These are phyloP conservation scores for Fusarium brevicatenulatum DNA, from an alignment of 2,329 filamentous ascomycete genomes.

Conservation along the genomic window DNA sequence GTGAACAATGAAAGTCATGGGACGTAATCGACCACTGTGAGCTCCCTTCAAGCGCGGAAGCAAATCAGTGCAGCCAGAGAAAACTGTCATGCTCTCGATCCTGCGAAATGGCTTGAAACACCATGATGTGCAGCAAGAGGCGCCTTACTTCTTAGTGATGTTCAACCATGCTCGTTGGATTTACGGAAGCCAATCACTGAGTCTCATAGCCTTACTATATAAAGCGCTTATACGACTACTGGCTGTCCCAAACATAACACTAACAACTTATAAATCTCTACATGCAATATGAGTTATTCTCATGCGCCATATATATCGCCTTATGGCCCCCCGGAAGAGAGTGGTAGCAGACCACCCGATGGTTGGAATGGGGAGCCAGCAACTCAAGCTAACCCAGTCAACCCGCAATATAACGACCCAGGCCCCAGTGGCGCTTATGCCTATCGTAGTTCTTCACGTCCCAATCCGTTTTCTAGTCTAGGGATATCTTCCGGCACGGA, in stretches of 20 bases:
- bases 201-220: neutral
- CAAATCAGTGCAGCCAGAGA: neutral
- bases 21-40: neutral
- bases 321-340: neutral
- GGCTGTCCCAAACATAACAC: neutral
- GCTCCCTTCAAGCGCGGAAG: no score
- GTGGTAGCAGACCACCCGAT: neutral
- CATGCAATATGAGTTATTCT: neutral
- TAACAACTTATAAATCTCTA: neutral
- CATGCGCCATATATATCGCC: neutral
- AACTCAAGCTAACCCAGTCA: neutral
- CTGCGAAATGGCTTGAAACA: no score
- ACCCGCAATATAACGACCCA: neutral
- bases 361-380: no score
- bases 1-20: neutral
- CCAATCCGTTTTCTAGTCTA: neutral
- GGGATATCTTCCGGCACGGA: neutral
- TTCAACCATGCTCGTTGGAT: rapidly evolving
- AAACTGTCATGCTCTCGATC: no score
- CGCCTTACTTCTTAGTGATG: rapidly evolving
- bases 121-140: no score
- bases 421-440: neutral
- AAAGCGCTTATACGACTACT: neutral
- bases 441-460: no score
- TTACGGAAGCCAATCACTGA: neutral